Base-by-base conservation (phyloP, 2,329 filamentous ascomycete species). In the Epichloe coenophiala region DNA sequence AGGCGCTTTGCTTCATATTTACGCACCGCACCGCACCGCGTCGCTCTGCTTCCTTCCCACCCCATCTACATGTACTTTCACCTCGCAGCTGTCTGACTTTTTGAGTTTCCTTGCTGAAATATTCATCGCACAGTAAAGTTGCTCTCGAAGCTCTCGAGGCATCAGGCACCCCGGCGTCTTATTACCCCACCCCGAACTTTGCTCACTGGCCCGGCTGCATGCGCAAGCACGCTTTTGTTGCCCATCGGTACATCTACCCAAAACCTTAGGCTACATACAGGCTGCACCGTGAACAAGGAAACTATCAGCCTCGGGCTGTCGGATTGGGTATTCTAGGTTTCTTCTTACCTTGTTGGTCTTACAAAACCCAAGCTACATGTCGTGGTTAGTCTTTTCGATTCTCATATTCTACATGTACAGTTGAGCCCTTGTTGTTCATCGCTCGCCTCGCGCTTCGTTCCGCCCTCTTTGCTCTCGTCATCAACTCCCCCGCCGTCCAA, bases 351-450 rank as follows among this genome's bases (percentile, higher is more conserved):
- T 35, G 40, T 49, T 33, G 47, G 47, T 49, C 31, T 31, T 31
- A 41, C 17, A 48, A 48, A 27, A 27, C 41, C 17, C 23, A 39
- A 45, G 40, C 45, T 51, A 51, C 50, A 19, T 40, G 40, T 8
- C 27, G 45, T 48, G 50, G 50, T 48, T 36, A 51, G 50, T 51
- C 41, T 36, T 23, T 19, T 35, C 46, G 46, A 51, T 51, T 48
- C 45, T 48, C 46, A 44, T 48, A 31, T 35, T 48, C 45, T n/a
- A n/a, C n/a, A n/a, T n/a, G n/a, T 51, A n/a, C 39, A 51, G 49
- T 44, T 51, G 33, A 44, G 37, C n/a, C 23, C 35, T 15, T 43
- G 5, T 35, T 27, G 13, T 33, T 40, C 47, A 21, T 52, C 27
- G 23, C 21, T 49, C 39, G 46, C 19, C 27, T 15, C 47, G 23